Conservation (phyloP, 306 rosid genomes). For the Malus sieversii region DNA sequence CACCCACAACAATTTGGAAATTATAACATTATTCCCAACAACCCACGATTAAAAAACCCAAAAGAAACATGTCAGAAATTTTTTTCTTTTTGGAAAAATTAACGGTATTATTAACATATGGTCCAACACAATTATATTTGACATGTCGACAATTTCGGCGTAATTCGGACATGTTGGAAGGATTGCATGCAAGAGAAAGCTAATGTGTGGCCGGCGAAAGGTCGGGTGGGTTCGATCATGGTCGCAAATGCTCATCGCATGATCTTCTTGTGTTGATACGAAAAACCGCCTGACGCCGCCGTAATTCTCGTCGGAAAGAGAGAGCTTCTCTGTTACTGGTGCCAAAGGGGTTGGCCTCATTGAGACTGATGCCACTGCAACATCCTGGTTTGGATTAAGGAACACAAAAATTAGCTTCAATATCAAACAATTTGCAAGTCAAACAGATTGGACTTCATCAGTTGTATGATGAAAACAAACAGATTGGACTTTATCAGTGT, state of each 20-base stretch:
- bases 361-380: conserved; percentile 70
- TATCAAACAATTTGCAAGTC: background rate
- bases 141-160: no score
- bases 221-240: conserved; percentile 42
- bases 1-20: no score
- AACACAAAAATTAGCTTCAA: background rate
- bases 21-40: no score
- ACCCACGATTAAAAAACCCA: no score
- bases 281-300: conserved; percentile 65
- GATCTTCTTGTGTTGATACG: conserved; percentile 59
- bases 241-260: conserved; percentile 40
- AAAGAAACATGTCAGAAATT: no score
- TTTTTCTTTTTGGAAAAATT: no score
- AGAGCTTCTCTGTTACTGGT: conserved; percentile 61
- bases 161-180: no score
- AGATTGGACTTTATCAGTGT: background rate
- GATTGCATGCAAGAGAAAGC: no score
- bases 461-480: no score
- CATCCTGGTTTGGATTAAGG: conserved; percentile 36
- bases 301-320: conserved; percentile 51
- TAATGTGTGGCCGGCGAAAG: no score
- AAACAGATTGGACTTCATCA: background rate
- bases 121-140: no score
- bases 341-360: conserved; percentile 70
- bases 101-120: no score